Percentiles rank a stretch among this genome's conserved stretches.
Evolutionary conservation across 768 basidiomycete species (phyloP).

Genomic region (Tephrocybe sp.): DNA sequence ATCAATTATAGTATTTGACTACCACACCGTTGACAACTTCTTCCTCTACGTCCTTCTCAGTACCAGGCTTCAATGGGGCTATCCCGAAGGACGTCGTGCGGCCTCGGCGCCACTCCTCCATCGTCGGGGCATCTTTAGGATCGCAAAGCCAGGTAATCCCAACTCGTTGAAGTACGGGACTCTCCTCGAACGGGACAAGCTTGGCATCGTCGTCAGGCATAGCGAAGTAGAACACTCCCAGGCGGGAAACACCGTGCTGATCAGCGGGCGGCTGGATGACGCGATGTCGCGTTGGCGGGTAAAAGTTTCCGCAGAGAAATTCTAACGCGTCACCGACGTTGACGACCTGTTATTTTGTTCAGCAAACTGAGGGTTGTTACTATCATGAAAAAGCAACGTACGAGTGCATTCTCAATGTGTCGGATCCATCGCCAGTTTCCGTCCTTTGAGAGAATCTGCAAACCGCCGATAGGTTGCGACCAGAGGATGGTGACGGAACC

Average conservation of each 20-base stretch:
- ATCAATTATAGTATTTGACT: slow-evolving; percentile 57
- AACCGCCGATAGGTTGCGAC: slow-evolving; percentile 58
- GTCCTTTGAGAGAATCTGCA: slow-evolving; percentile 55
- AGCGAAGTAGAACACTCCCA: slow-evolving; percentile 61
- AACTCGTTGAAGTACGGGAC: slow-evolving; percentile 46
- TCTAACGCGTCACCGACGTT: slow-evolving; percentile 62
- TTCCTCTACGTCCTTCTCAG: slow-evolving; percentile 48
- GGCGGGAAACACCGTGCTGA: slow-evolving; percentile 33
- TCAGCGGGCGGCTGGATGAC: slow-evolving; percentile 14
- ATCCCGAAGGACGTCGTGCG: slow-evolving; percentile 55
- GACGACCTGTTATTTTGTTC: slow-evolving; percentile 41
- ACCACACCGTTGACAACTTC: slow-evolving; percentile 54
- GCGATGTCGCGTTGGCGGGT: slow-evolving; percentile 57
- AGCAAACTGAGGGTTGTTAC: not conserved
- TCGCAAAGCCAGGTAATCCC: slow-evolving; percentile 39
- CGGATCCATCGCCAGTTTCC: slow-evolving; percentile 58
- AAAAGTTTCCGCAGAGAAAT: slow-evolving; percentile 61
- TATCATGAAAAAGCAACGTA: slow-evolving; percentile 19
- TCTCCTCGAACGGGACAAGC: slow-evolving; percentile 44
- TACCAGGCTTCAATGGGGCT: slow-evolving; percentile 39
- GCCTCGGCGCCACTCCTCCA: slow-evolving; percentile 52
- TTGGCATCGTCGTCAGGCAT: slow-evolving; percentile 50
- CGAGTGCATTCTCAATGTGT: slow-evolving; percentile 59
- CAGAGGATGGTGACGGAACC: slow-evolving; percentile 58
- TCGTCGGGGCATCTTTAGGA: slow-evolving; percentile 45